Base-by-base conservation (phyloP, 192 early-diverging fungal genomes). In the Linnemannia zychae region DNA sequence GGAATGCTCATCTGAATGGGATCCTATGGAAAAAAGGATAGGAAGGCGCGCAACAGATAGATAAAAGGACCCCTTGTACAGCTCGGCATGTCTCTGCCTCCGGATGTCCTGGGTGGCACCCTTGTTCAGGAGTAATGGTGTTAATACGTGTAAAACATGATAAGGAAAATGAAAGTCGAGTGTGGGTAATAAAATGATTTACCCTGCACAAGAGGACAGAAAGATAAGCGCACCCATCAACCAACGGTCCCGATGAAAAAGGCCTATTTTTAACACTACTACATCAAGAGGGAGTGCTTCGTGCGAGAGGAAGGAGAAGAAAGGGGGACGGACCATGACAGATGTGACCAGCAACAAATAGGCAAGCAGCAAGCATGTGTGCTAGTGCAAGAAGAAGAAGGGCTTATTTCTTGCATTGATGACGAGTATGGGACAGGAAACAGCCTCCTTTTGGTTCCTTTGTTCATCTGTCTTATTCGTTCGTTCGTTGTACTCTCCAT, bases 251-350 rank as follows among this genome's bases (percentile, higher is more conserved):
- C 24, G n/a, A n/a, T n/a, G 28, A 63, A 63, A 63, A 28, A 28
- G 28, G 11, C 57, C 57, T 63, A 63, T 63, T 63, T 63, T 63
- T 63, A 63, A 31, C 28, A 3, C 11, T 13, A n/a, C n/a, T 7
- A 15, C n/a, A 33, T 31, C 9, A 44, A 44, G 40, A 20, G 20
- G 31, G 18, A 11, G 73, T 63, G 52, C 53, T 57, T 74, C 53
- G 73, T 63, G 73, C 73, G 73, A 74, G 73, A 17, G 67, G n/a
- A 68, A 40, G 20, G 22, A 28, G 28, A 65, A 28, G 49, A 50
- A 53, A n/a, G 28, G 38, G 7, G 28, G 36, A 40, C 22, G 70
- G 70, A 2, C 47, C 2, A 20, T 13, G 40, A 20, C 38, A 31
- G 22, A n/a, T 71, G 37, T 46, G 38, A 28, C 44, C n/a, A 15